These are phyloP conservation scores for Trichophyton verrucosum DNA, from an alignment of 2,329 filamentous ascomycete species.

Conservation along the genomic window DNA sequence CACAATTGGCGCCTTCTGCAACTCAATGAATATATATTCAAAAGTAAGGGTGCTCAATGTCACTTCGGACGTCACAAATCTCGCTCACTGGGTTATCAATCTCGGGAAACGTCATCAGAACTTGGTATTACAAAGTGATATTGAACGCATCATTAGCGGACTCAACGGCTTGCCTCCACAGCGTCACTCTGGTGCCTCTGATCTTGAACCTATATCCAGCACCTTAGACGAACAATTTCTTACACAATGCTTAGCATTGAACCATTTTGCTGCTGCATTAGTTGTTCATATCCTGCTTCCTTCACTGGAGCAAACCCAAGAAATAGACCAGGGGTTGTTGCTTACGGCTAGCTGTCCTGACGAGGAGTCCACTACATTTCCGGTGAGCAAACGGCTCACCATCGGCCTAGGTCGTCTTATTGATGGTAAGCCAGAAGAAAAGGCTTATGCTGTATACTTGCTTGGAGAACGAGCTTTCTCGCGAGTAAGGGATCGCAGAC, in stretches of 20 bases:
- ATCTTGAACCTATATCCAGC: not conserved
- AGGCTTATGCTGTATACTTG: too few species aligned
- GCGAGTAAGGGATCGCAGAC: not conserved
- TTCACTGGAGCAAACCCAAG: not conserved
- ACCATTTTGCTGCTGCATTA: not conserved
- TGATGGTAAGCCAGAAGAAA: not conserved
- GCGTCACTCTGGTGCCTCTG: not conserved
- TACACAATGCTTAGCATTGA: not conserved
- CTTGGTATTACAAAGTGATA: conserved; percentile 4
- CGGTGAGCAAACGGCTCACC: not conserved
- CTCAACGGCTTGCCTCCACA: not conserved
- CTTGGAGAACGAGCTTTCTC: not conserved
- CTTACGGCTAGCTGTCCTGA: not conserved
- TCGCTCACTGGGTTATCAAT: conserved; percentile 45
- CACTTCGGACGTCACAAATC: conserved; percentile 26
- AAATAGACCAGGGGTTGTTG: not conserved
- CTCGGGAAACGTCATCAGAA: conserved; percentile 38
- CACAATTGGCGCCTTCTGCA: conserved; percentile 19
- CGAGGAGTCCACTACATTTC: not conserved
- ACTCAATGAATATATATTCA: conserved; percentile 11
- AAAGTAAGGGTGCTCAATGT: conserved; percentile 6
- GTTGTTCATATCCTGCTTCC: not conserved
- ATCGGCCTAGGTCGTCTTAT: not conserved
- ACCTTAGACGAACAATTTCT: not conserved
- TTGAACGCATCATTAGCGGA: not conserved